A percentile compares a stretch with the other conserved stretches of the same genome.
These are phyloP conservation scores for Epichloe hybrida DNA, from an alignment of 2,329 filamentous ascomycete genomes.

Conservation along the genomic window DNA sequence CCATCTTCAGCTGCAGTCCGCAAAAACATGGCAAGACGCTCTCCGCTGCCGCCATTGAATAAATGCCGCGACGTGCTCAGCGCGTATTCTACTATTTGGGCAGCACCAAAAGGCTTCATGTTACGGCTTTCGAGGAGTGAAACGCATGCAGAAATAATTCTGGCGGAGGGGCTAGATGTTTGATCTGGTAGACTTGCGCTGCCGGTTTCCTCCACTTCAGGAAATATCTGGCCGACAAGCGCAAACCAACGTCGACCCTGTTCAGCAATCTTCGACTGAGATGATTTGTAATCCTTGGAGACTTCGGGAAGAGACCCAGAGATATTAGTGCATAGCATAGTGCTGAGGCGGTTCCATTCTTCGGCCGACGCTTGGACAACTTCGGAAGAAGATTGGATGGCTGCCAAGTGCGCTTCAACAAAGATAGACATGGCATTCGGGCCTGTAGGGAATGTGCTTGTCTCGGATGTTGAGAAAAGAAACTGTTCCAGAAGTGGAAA, in stretches of 20 bases:
- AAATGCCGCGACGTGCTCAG: constrained; percentile 27
- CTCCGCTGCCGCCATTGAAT: constrained; percentile 20
- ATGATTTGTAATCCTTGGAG: constrained; percentile 60
- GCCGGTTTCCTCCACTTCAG: constrained; percentile 13
- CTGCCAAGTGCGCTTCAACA: constrained; percentile 33
- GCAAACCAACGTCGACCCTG: constrained; percentile 56
- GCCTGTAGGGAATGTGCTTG: constrained; percentile 17
- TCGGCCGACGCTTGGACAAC: constrained; percentile 36
- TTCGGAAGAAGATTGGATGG: constrained; percentile 25
- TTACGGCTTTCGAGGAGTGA: constrained; percentile 35
- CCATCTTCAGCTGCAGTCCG: constrained; percentile 38
- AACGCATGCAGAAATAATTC: constrained; percentile 22
- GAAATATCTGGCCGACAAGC: constrained; percentile 35
- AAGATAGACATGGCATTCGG: constrained; percentile 25
- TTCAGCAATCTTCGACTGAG: constrained; percentile 54
- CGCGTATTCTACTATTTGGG: constrained; percentile 29
- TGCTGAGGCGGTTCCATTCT: constrained; percentile 51
- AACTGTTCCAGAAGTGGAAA: constrained; percentile 43
- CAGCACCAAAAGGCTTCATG: constrained; percentile 44
- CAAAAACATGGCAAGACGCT: constrained; percentile 29
- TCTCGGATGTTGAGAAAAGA: constrained; percentile 31
- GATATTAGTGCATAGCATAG: constrained; percentile 50
- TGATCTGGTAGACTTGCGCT: constrained; percentile 15
- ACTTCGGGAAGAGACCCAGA: constrained; percentile 68
- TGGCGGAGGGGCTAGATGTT: constrained; percentile 15